Percentiles rank a stretch among this genome's conserved stretches.
Evolutionary conservation across 2,329 filamentous ascomycete genomes (phyloP).

Genomic region (Hymenoscyphus repandus): DNA sequence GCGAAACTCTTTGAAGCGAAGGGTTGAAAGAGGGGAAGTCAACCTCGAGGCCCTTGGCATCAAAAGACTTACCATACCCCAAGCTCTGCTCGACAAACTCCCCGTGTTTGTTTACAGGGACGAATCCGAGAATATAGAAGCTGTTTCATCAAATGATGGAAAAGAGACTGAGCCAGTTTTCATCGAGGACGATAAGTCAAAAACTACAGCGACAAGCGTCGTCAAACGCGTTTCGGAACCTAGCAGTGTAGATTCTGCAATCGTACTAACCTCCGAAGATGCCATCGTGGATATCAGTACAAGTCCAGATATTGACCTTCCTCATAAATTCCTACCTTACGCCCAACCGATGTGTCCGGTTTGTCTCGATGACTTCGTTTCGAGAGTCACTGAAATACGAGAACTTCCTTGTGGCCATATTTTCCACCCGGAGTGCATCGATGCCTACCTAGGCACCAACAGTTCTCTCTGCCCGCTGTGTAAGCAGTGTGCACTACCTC

Average conservation of each 20-base stretch:
- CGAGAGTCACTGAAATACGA: slow-evolving; percentile 66
- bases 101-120: slow-evolving; percentile 73
- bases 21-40: slow-evolving; percentile 73
- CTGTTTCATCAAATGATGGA: slow-evolving; percentile 32
- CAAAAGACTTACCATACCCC: slow-evolving; percentile 73
- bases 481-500: slow-evolving; percentile 75
- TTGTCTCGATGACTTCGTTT: slow-evolving; percentile 75
- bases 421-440: slow-evolving; percentile 88
- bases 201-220: background rate
- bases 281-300: slow-evolving; percentile 13
- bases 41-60: slow-evolving; percentile 84
- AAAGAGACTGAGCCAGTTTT: background rate
- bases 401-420: slow-evolving; percentile 89
- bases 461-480: slow-evolving; percentile 89
- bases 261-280: background rate
- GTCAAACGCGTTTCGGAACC: slow-evolving; percentile 2
- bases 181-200: background rate
- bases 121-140: slow-evolving; percentile 38
- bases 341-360: slow-evolving; percentile 85
- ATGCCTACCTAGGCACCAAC: slow-evolving; percentile 70
- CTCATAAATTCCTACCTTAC: slow-evolving; percentile 40
- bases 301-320: slow-evolving; percentile 10
- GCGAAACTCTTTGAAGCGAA: slow-evolving; percentile 59
- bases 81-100: slow-evolving; percentile 64
- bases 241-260: background rate